A percentile compares a stretch with the other conserved stretches of the same genome.
Conservation (phyloP, 371 early-diverging fungal genomes). For the Saksenaea oblongispora region DNA sequence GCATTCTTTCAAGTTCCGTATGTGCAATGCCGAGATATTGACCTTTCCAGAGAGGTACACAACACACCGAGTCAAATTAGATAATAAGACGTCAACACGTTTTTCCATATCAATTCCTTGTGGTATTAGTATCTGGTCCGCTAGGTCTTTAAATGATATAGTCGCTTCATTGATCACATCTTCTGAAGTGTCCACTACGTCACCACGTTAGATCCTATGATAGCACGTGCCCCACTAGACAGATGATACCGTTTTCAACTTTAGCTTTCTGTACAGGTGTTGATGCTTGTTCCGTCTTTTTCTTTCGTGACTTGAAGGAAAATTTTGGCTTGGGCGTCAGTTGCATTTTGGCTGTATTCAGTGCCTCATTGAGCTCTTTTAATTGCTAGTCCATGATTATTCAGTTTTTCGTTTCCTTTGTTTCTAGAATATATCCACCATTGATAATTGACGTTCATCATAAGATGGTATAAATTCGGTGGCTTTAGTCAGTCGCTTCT, state of each 20-base stretch:
- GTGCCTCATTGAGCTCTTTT: slow-evolving; percentile 38
- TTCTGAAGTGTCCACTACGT: background rate
- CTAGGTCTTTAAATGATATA: slow-evolving; percentile 23
- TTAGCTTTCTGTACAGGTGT: slow-evolving; percentile 8
- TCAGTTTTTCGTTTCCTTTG: background rate
- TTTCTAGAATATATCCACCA: slow-evolving; percentile 23
- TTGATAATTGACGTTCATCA: slow-evolving; percentile 57
- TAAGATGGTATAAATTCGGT: slow-evolving; percentile 56
- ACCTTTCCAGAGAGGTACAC: slow-evolving; percentile 45
- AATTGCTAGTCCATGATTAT: slow-evolving; percentile 41
- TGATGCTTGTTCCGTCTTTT: slow-evolving; percentile 12
- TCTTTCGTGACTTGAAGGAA: slow-evolving; percentile 60
- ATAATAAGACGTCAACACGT: slow-evolving; percentile 54
- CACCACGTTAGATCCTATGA: background rate
- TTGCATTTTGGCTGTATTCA: slow-evolving; percentile 30
- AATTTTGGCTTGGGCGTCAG: slow-evolving; percentile 63
- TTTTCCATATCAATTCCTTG: background rate
- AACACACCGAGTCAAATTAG: slow-evolving; percentile 55
- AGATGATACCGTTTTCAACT: background rate
- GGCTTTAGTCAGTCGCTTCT: slow-evolving; percentile 57
- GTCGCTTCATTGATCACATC: slow-evolving; percentile 23
- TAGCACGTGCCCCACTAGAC: background rate
- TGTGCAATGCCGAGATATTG: slow-evolving; percentile 63
- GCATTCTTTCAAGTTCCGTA: slow-evolving; percentile 62
- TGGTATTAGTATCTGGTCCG: slow-evolving; percentile 3